Evolutionary conservation across 164 flowering plant species (phyloP).

Genomic region (Echeveria elegans): DNA sequence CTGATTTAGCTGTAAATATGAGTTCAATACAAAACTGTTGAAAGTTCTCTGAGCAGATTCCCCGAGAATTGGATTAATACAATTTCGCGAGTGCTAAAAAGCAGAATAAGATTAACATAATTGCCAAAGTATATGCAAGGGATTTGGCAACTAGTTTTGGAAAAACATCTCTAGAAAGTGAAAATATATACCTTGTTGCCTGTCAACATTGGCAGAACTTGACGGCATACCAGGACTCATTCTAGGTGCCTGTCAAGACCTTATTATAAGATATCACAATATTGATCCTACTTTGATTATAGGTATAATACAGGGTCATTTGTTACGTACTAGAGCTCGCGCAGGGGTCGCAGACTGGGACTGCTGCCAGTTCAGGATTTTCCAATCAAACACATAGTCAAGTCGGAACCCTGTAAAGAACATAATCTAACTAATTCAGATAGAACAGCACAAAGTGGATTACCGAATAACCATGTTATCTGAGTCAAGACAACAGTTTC

Average conservation of each 20-base stretch:
- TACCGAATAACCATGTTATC: not conserved
- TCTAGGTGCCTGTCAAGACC: constrained; percentile 34
- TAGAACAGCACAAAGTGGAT: not conserved
- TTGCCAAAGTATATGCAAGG: not conserved
- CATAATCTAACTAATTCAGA: not conserved
- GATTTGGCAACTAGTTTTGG: not conserved
- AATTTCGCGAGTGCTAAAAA: not conserved
- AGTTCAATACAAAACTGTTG: not conserved
- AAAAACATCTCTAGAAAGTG: not conserved
- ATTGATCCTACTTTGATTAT: not conserved
- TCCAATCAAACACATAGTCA: constrained; percentile 76
- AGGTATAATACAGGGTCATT: not conserved
- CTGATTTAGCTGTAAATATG: not conserved
- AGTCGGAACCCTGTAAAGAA: constrained; percentile 50
- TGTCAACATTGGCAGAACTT: constrained; percentile 29
- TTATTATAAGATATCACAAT: not conserved
- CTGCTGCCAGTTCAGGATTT: constrained; percentile 66
- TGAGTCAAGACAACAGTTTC: no score
- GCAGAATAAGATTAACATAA: not conserved
- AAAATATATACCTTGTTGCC: constrained; percentile 34
- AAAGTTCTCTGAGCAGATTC: not conserved
- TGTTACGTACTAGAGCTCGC: constrained; percentile 41
- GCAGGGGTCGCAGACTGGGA: constrained; percentile 42
- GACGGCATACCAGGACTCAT: constrained; percentile 48
- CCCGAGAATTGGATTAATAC: not conserved